A percentile compares a stretch with the other conserved stretches of the same genome.
Evolutionary conservation across 345 rosid species (phyloP).

Genomic region (Citrus cavaleriei): DNA sequence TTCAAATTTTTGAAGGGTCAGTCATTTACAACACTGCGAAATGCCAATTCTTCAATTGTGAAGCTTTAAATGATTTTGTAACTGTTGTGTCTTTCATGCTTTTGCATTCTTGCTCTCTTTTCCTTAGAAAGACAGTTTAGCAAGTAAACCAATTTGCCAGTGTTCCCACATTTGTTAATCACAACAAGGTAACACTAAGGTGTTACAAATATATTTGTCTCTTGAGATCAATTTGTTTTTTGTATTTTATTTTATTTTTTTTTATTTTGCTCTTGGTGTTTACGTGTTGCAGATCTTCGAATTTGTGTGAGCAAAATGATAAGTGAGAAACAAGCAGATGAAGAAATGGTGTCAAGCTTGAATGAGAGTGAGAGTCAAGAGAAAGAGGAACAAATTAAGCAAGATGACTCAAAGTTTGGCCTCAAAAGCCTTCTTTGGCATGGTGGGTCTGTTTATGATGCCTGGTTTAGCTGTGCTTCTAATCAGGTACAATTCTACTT

Average conservation of each 20-base stretch:
- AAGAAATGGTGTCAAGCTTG: slow-evolving; percentile 46
- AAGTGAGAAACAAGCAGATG: slow-evolving; percentile 47
- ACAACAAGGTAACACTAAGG: not conserved
- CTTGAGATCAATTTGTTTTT: not conserved
- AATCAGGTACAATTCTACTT: slow-evolving; percentile 48
- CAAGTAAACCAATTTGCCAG: slow-evolving; percentile 9
- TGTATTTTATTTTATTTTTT: not conserved
- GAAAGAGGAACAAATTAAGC: slow-evolving; percentile 27
- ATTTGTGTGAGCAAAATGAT: slow-evolving; percentile 21
- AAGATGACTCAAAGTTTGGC: slow-evolving; percentile 27
- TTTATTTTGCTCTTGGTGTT: not conserved
- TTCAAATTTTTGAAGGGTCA: not conserved
- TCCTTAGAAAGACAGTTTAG: slow-evolving; percentile 13
- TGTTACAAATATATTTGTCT: not conserved
- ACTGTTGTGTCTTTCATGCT: not conserved
- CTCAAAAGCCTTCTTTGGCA: slow-evolving; percentile 68
- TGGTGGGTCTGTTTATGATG: slow-evolving; percentile 88
- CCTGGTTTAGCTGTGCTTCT: slow-evolving; percentile 89
- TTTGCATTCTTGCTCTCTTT: slow-evolving; percentile 4
- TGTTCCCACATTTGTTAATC: slow-evolving; percentile 28
- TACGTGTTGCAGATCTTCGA: slow-evolving; percentile 22
- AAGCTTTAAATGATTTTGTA: slow-evolving; percentile 2
- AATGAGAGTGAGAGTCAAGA: slow-evolving; percentile 31
- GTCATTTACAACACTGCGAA: slow-evolving; percentile 12
- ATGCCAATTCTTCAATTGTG: slow-evolving; percentile 10